A percentile compares a stretch with the other conserved stretches of the same genome.
These are phyloP conservation scores for Oryza punctata DNA, from an alignment of 176 grass and related monocot genomes.

Conservation along the genomic window DNA sequence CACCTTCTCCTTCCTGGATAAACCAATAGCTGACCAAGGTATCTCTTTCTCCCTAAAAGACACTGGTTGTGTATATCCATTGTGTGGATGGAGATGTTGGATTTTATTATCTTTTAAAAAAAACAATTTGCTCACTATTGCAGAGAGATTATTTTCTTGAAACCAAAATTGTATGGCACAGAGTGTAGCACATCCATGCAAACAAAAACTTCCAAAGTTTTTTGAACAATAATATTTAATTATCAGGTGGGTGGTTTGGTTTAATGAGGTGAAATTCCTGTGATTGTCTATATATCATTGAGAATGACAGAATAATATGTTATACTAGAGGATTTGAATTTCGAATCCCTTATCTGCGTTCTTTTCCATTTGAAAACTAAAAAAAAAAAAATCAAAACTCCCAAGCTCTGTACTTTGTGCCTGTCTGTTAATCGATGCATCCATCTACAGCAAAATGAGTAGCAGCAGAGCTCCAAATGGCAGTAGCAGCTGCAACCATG, in stretches of 20 bases:
- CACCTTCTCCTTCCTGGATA: conserved; percentile 24
- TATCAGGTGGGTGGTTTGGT: not conserved
- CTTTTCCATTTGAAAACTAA: not conserved
- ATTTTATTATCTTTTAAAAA: too few species aligned
- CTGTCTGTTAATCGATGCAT: not conserved
- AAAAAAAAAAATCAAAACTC: not conserved
- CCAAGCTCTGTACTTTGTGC: not conserved
- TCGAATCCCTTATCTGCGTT: not conserved
- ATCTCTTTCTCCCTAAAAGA: not conserved
- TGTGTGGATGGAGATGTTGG: too few species aligned
- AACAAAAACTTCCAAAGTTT: not conserved
- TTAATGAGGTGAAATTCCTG: not conserved
- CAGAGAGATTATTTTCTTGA: not conserved
- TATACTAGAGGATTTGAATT: not conserved
- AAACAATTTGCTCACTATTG: not conserved
- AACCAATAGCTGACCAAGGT: not conserved
- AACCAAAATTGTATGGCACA: not conserved
- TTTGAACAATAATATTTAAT: not conserved
- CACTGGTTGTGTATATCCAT: too few species aligned
- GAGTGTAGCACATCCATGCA: not conserved
- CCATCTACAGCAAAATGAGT: not conserved
- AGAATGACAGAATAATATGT: not conserved
- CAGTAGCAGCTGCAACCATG: not conserved
- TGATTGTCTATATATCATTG: not conserved
- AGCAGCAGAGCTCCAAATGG: conserved; percentile 23